Evolutionary conservation across 1,139 yeast species (phyloP), one percentile per base, ranked within the genome.

Genomic region (Magnusiomyces suaveolens): DNA sequence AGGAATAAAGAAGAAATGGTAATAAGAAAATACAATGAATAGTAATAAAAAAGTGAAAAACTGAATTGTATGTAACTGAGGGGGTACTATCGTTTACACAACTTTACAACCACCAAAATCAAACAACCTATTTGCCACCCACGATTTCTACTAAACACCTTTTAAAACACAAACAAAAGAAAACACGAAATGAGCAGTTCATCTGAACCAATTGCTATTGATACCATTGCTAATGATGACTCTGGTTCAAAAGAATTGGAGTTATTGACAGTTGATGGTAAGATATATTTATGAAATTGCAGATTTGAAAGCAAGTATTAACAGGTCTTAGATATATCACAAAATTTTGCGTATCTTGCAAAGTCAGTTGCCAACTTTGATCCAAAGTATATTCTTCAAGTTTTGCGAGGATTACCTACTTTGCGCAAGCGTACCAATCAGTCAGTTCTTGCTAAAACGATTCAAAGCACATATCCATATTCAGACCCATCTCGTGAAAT

Each of bases 381-480:
- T 70, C 87, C 95, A 61, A 81, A 97, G 61, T 87, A 84, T 70
- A 81, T 92, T 52, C 79, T 94, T 69, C 86, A 86, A 66, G 92
- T 88, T 20, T 78, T 92, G 61, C 83, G 96, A 62, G 95, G 88
- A 57, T 75, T 90, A 62, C 87, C 94, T 6, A 75, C 82, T 2
- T 74, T 90, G 60, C 81, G 97, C 72, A 79, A 83, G 57, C 76
- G 79, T 50, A 72, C 89, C 58, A 77, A 75, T 52, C 75, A 75
- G 20, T 77, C 75, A 3, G 76, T 81, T 6, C 74, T 92, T 57
- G 71, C 80, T 3, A 68, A 73, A 20, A 73, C 86, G 44, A 73
- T 89, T 54, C 73, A 74, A 56, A 71, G 74, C 48, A 74, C 78
- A 32, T 85, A 87, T 62, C 80, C 82, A 3, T 66, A 66, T 4